Evolutionary conservation across 192 early-diverging fungal genomes (phyloP), one percentile per base, ranked within the genome.

Genomic region (Cladochytrium replicatum): DNA sequence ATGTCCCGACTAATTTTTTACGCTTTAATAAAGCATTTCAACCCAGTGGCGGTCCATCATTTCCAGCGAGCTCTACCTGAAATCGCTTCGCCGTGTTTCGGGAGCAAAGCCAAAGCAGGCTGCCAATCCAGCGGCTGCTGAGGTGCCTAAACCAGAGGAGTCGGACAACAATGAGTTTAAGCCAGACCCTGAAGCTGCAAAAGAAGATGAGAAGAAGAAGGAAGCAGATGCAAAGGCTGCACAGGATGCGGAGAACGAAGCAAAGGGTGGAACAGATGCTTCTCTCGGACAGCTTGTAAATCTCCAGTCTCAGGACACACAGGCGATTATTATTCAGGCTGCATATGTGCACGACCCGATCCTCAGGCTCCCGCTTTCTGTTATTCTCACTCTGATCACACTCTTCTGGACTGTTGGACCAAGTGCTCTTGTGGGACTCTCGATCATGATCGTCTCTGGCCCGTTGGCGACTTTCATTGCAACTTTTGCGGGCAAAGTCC

Each of bases 51-150:
- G 69, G 23, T 46, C 61, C 0, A 56, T 74, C 7, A 29, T 77
- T 6, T 58, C 69, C 40, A 58, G 58, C 25, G 66, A 71, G 31
- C 40, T 77, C 21, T 77, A 77, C 52, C 39, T 26, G 28, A 77
- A 77, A 45, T 39, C 52, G 11, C 54, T 77, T 21, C 21, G 52
- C 1, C 22, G 60, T 29, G 60, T n/a, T n/a, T 52, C 9, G n/a
- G n/a, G n/a, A n/a, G n/a, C n/a, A n/a, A n/a, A n/a, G n/a, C n/a
- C n/a, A 15, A 15, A 9, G 43, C 57, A 6, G 57, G 29, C 57
- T 17, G 30, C 29, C 21, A 58, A 3, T 9, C n/a, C 24, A 6
- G 34, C 23, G 29, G 8, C 23, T 4, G 50, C 23, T 11, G 13
- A 46, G 46, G 49, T 48, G 9, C 28, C 44, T 4, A n/a, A n/a